Base-by-base conservation (phyloP, 1,284 basidiomycete genomes). In the Phylloporus gajari region DNA sequence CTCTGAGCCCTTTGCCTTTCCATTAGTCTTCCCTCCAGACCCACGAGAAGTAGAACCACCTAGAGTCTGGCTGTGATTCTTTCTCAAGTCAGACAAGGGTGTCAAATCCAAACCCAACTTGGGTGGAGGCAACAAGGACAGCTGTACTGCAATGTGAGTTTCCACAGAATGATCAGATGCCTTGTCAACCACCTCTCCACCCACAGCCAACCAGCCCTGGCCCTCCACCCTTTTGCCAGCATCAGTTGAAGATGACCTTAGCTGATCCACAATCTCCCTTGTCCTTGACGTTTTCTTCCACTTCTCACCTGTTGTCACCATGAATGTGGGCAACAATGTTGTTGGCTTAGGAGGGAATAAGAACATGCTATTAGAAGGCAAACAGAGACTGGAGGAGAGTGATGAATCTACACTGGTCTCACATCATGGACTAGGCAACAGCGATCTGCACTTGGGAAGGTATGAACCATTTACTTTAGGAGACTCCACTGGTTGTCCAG, bases 201-300 rank as follows among this genome's bases (percentile, higher is more conserved):
- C 35, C 3, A 25, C 64, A 67, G 74, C 71, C 62, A 70, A 13
- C 79, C 79, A 77, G 8, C 70, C 72, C 66, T 74, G 48, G 44
- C 40, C 8, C 32, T 74, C 78, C 65, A 35, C 32, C 6, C 25
- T 68, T 67, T 70, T 79, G 21, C 75, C 78, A 1, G 51, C 71
- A 71, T 80, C 78, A 9, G 76, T 61, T n/a, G 78, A 81, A 58
- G 72, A 73, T 46, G 78, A 80, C 70, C 78, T 77, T 64, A 82
- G 30, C 44, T 70, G 76, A 68, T 82, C 78, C 5, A 79, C 78
- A 51, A 79, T 82, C 69, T 79, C 78, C 32, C 79, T 77, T 70
- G 80, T 79, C 58, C 77, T 72, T 32, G 80, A 82, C 19, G 67
- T 25, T 71, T 78, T 79, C 72, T 79, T 80, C 23, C 76, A 73